Evolutionary conservation across 139 green algal genomes (phyloP), one percentile per base, ranked within the genome.

Genomic region (Pleodorina starrii): DNA sequence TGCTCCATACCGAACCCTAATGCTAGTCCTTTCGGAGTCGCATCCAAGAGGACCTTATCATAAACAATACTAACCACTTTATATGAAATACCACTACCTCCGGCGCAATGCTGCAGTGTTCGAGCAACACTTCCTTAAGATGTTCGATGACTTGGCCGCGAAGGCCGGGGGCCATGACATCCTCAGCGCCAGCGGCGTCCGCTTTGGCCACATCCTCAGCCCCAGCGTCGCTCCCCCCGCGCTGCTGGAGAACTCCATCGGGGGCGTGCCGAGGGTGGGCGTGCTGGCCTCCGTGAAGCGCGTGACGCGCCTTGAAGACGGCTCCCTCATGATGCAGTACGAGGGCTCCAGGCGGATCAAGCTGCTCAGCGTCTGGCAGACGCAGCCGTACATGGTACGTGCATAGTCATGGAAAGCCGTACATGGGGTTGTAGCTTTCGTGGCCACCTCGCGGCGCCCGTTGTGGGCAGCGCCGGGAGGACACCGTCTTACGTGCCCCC

Each of bases 201-300:
- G 46, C 11, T 92, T 92, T 38, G 90, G 90, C 23, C 90, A 92
- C 77, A 78, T 92, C 27, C 57, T 92, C 1, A 46, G 68, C 38
- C 75, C 84, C 0, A 29, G 16, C 51, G 69, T 57, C 3, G 90
- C 90, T 25, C 90, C 90, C 4, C 78, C 90, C 21, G 77, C 78
- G 0, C 59, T 90, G 17, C 82, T 92, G 76, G 77, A 75, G 12
- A 73, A 79, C 25, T 43, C 68, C 1, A 80, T 92, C 1, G 77
- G 84, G 0, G 74, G 84, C 6, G 68, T 90, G 77, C 90, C 90
- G 7, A n/a, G 48, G 10, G 54, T 86, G 32, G 90, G 77, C 40
- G 90, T 90, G 36, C 80, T 82, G 38, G 57, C 85, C 2, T 51
- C 44, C 23, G 59, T 89, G 11, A 90, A 80, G 44, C 17, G 17